Conservation (phyloP, 2,329 filamentous ascomycete species). For the Hypoxylon sp. region DNA sequence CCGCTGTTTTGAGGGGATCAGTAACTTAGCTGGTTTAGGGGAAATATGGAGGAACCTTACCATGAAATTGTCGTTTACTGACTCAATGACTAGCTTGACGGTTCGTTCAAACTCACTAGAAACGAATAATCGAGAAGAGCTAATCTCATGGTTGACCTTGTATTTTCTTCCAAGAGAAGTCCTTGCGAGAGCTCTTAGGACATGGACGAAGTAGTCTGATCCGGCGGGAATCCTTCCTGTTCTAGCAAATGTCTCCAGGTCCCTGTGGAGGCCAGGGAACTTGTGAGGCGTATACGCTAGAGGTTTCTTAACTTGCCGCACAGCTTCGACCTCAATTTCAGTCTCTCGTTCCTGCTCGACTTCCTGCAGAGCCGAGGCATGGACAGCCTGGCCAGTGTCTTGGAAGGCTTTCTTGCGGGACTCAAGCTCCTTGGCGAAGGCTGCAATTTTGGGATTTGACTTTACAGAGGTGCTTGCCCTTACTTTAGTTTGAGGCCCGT, state of each 20-base stretch:
- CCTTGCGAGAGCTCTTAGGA: conserved; percentile 57
- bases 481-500: conserved; percentile 55
- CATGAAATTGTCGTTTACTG: conserved; percentile 54
- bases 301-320: conserved; percentile 67
- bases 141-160: conserved; percentile 41
- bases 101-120: conserved; percentile 64
- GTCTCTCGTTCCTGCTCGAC: conserved; percentile 72
- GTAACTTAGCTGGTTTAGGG: conserved; percentile 28
- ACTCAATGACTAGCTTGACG: conserved; percentile 51
- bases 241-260: conserved; percentile 60
- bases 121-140: conserved; percentile 53
- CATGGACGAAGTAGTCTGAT: conserved; percentile 56
- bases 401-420: conserved; percentile 49
- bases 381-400: conserved; percentile 58
- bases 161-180: conserved; percentile 55
- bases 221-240: conserved; percentile 59
- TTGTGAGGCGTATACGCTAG: conserved; percentile 55
- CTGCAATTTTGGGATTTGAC: conserved; percentile 40
- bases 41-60: conserved; percentile 40
- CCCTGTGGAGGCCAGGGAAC: conserved; percentile 62
- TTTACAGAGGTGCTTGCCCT: conserved; percentile 45
- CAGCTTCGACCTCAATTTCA: conserved; percentile 68
- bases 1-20: conserved; percentile 50
- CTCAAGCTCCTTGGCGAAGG: conserved; percentile 53
- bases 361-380: conserved; percentile 69